Base-by-base conservation (phyloP, 805 yeast species). In the Isabelozyma gotoi region DNA sequence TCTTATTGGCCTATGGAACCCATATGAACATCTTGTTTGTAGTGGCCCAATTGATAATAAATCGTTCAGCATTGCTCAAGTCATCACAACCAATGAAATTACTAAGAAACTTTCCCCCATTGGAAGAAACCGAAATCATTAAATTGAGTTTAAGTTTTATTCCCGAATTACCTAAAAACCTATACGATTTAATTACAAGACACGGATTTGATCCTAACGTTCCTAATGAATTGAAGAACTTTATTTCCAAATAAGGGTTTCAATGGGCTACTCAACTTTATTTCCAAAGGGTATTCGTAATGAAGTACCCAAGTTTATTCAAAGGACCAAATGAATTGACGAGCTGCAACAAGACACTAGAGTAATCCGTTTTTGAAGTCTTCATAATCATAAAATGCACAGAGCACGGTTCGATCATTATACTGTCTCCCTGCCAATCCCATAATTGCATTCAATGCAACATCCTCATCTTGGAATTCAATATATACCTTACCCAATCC, bases 1-100 rank as follows among this genome's bases (percentile, higher is more conserved):
- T 90, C 51, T 65, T 89, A 53, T 85, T 90, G 63, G 96, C 97
- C 3, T 90, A 88, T 55, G 97, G 97, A 0, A 80, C 86, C 15
- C 96, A 91, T 56, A 76, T 89, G 82, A 90, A 91, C 63, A 77
- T 91, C 20, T 68, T 91, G 32, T 85, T 89, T 51, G 80, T 90
- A 2, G 88, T 89, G 7, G 92, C 97, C 2, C 96, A 88, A 59
- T 66, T 90, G 17, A 81, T 87, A 4, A 69, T 84, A 34, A 82
- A 85, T 46, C 70, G 97, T 44, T 76, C 81, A 7, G 65, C 74
- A 21, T 66, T 90, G n/a, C 61, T 91, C 43, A 67, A 66, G 12
- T 73, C 84, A 7, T 63, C 60, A 19, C 84, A 76, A 49, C 97
- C 97, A 10, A 89, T 89, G 88, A 72, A 81, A 35, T 60, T 86